Evolutionary conservation across 768 basidiomycete species (phyloP).

Genomic region (Pleurotus pulmonarius): DNA sequence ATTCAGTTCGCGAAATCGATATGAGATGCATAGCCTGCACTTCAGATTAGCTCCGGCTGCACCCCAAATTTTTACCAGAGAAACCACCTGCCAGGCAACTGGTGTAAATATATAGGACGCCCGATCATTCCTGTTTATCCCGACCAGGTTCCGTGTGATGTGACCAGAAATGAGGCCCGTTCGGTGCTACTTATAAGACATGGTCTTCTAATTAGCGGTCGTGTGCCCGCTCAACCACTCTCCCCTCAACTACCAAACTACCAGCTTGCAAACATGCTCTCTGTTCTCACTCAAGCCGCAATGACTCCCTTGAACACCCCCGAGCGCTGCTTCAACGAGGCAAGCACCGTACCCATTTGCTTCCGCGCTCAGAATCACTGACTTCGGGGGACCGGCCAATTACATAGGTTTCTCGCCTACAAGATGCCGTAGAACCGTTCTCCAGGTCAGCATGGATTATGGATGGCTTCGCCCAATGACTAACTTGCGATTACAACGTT

Average conservation of each 20-base stretch:
- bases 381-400: not conserved
- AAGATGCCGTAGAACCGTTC: constrained; percentile 59
- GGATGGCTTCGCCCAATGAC: not conserved
- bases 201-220: not conserved
- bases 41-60: constrained; percentile 7
- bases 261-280: constrained; percentile 21
- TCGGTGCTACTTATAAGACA: constrained; percentile 2
- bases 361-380: not conserved
- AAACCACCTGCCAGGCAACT: constrained; percentile 9
- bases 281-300: constrained; percentile 17
- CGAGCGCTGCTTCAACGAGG: constrained; percentile 31
- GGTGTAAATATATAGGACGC: not conserved
- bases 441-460: constrained; percentile 38
- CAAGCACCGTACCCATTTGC: constrained; percentile 11
- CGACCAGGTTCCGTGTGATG: constrained; percentile 9
- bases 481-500: not conserved
- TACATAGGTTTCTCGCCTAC: constrained; percentile 19
- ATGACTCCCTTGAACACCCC: constrained; percentile 11
- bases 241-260: constrained; percentile 8
- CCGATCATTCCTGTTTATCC: constrained; percentile 9
- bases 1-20: constrained; percentile 3
- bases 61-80: not conserved
- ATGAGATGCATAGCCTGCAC: not conserved
- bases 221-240: constrained; percentile 4
- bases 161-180: constrained; percentile 5